Evolutionary conservation across 1,284 basidiomycete genomes (phyloP).

Genomic region (Fomes fomentarius): DNA sequence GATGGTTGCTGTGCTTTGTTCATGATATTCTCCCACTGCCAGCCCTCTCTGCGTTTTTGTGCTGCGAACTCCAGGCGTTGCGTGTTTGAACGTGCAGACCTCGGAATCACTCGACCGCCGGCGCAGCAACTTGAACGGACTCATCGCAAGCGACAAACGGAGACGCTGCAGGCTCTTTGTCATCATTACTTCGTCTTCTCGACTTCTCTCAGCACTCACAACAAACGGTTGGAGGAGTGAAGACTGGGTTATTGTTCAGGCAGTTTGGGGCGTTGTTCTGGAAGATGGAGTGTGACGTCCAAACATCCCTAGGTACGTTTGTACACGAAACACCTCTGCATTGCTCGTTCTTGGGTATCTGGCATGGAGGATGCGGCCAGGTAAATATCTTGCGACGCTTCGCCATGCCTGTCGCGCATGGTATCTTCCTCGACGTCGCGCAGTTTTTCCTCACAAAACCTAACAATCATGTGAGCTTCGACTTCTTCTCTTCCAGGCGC

Average conservation of each 20-base stretch:
- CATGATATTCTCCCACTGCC: too few relatives aligned
- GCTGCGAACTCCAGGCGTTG: too few relatives aligned
- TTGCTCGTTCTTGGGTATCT: not conserved
- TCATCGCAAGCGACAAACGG: too few relatives aligned
- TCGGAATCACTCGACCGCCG: too few relatives aligned
- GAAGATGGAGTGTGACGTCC: conserved; percentile 76
- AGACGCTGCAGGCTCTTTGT: too few relatives aligned
- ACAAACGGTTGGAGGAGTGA: not conserved
- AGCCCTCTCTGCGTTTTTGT: too few relatives aligned
- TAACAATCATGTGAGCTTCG: conserved; percentile 53
- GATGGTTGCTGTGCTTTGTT: too few relatives aligned
- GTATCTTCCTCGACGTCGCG: conserved; percentile 67
- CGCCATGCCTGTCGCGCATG: conserved; percentile 69
- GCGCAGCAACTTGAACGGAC: too few relatives aligned
- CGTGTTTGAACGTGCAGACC: too few relatives aligned
- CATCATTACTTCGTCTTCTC: too few relatives aligned
- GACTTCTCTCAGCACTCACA: too few relatives aligned
- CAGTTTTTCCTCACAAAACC: conserved; percentile 59
- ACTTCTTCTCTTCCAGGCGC: conserved; percentile 8
- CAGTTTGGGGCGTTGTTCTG: conserved; percentile 66
- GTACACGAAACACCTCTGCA: not conserved
- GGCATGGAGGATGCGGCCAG: conserved; percentile 32
- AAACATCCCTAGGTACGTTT: conserved; percentile 64
- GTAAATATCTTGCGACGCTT: conserved; percentile 71
- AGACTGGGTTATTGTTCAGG: conserved; percentile 49